Evolutionary conservation across 208 protist genomes (phyloP), one percentile per base, ranked within the genome.

Genomic region (Trypanosomatidae sp.): DNA sequence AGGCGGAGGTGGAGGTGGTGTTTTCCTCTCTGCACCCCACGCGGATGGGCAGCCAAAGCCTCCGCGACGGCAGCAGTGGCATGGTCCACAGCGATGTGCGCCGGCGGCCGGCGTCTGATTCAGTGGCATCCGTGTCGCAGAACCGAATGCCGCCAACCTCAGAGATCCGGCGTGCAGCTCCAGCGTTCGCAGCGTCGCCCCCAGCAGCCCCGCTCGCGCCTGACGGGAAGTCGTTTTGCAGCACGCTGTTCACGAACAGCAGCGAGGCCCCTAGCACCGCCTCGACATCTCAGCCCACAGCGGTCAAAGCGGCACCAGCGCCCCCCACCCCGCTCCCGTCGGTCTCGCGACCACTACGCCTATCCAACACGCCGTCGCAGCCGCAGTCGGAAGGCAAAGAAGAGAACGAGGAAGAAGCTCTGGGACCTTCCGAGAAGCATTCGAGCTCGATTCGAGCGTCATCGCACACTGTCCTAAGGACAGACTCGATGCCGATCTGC

Each of bases 321-420:
- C 64, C 69, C 5, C 41, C 64, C 15, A 77, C 59, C 25, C 71
- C 77, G 19, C 74, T 69, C 36, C 77, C 70, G 10, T 79, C 81
- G 6, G 81, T 86, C 22, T 74, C 81, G 6, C 78, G 81, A 41
- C 77, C 81, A 28, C 60, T 86, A 46, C 81, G 77, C 25, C 73
- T 86, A n/a, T 81, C 77, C n/a, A 70, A 73, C 8, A 79, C 78
- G 15, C 78, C 78, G 19, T 76, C 71, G 10, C 71, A 77, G 67
- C 77, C 71, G 46, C 65, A 68, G 53, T 66, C 62, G 6, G 71
- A 72, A 17, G 25, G 52, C 25, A 66, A 56, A n/a, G 65, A 76
- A 22, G 74, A 68, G 3, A 8, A 28, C 3, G 64, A 62, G 41
- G 65, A 39, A 59, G 56, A 30, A n/a, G 49, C 28, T 17, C 46